Percentiles rank a stretch among this genome's conserved stretches.
Evolutionary conservation across 1,284 basidiomycete genomes (phyloP).

Genomic region (Phaffia rhodozyma): DNA sequence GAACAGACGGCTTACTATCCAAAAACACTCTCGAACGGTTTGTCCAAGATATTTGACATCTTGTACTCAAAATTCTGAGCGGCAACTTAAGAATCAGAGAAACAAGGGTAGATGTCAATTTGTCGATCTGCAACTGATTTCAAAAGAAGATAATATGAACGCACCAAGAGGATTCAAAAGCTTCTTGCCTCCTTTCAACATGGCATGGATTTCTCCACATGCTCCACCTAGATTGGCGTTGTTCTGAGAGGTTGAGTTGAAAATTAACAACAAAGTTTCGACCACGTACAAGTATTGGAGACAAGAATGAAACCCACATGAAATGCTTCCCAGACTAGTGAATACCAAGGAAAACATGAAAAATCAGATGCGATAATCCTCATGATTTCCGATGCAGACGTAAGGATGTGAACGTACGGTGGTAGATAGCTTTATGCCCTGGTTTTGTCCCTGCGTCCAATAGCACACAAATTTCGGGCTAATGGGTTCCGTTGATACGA

Average conservation of each 20-base stretch:
- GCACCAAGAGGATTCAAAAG: constrained; percentile 72
- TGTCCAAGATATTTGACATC: constrained; percentile 87
- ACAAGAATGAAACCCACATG: constrained; percentile 41
- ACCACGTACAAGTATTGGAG: constrained; percentile 49
- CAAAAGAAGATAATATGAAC: constrained; percentile 7
- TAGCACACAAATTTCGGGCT: constrained; percentile 82
- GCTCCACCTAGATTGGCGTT: constrained; percentile 58
- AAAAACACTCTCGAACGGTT: constrained; percentile 82
- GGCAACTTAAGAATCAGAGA: too few relatives aligned
- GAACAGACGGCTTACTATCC: constrained; percentile 48
- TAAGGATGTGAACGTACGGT: constrained; percentile 37
- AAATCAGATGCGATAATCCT: not conserved
- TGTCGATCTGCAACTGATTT: too few relatives aligned
- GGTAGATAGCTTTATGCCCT: constrained; percentile 91
- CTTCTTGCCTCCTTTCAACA: constrained; percentile 85
- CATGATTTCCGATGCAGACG: not conserved
- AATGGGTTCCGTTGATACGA: not conserved
- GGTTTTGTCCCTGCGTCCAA: constrained; percentile 94
- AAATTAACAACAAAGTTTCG: constrained; percentile 11
- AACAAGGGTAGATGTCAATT: not conserved
- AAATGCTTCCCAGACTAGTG: constrained; percentile 67
- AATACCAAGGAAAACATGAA: constrained; percentile 1
- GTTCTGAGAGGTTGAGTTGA: constrained; percentile 25
- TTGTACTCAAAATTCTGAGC: constrained; percentile 98
- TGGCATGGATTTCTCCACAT: constrained; percentile 86